Base-by-base conservation (phyloP, 2,329 filamentous ascomycete species). In the Pyrenochaeta sp. region DNA sequence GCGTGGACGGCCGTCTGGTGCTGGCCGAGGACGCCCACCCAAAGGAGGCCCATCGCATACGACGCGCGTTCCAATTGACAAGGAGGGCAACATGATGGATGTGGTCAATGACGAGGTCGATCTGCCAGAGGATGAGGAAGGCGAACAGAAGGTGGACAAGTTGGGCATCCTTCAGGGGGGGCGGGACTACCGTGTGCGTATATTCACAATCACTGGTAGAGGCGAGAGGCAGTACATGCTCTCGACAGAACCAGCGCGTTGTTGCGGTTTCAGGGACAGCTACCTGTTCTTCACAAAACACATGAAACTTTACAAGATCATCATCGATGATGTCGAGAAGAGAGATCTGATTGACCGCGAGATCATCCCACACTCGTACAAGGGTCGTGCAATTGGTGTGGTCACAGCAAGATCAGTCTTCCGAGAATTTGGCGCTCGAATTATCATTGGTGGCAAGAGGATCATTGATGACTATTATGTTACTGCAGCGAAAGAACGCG, bases 221-320 rank as follows among this genome's bases (percentile, higher is more conserved):
- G 92, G 90, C 32, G 85, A 94, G 44, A 83, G 93, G 50, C 86
- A 96, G 10, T 99, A 99, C 85, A 99, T 99, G 95, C 80, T 99
- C 77, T 98, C 95, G 2, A 99, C 95, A 4, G 95, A 99, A 73
- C 96, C 95, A 4, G 95, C 95, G 20, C 90, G 95, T 61, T 98
- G 95, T 69, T 93, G 97, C 49, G 95, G 95, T 14, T 99, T 99
- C 83, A 86, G 95, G 64, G 95, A 99, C 81, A 97, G 93, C 61
- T 99, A 99, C 72, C 86, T 99, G 21, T 97, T 99, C 83, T 99
- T 99, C 82, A 96, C 95, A 60, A 99, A 98, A 78, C 95, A 99
- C 78, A 90, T 91, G 73, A 89, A 92, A 69, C 88, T 99, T 12
- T 95, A 92, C 85, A 99, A 99, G 81, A 97, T 99, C 69, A 97